Base-by-base conservation (phyloP, 2,329 filamentous ascomycete species). In the Colletotrichum caudatum region DNA sequence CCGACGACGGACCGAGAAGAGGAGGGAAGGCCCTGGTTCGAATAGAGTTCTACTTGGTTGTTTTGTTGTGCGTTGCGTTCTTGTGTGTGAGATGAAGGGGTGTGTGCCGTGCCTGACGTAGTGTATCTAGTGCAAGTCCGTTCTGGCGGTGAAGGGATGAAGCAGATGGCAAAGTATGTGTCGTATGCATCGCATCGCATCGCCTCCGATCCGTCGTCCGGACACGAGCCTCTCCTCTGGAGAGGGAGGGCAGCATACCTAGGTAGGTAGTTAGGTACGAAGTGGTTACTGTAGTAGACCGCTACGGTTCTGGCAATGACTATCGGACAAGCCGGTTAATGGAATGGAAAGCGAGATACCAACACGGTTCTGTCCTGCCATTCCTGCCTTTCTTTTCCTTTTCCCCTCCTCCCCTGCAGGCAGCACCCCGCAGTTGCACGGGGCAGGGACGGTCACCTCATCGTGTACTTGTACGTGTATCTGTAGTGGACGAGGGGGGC, bases 141-240 rank as follows among this genome's bases (percentile, higher is more conserved):
- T 16, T 63, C 60, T 63, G 60, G 60, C 60, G 60, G 60, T 63
- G 60, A 63, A 53, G 60, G 60, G 48, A 63, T 53, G 60, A 33
- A 46, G 60, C 60, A 48, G 46, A 26, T 20, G 9, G 14, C 29
- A 63, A 63, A 48, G 46, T 23, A n/a, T n/a, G 44, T 18, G 29
- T 29, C 29, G 29, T 29, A 29, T 29, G 29, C 29, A 29, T 29
- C 29, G 29, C 29, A 29, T 29, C 29, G 29, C 29, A 29, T 29
- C 29, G 29, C 35, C 33, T n/a, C 14, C 20, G 18, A 9, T 20
- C 59, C 23, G 11, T 39, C 59, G 59, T 50, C 44, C 29, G 41
- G 44, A 51, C 59, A 37, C 20, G 14, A n/a, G 29, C 23, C 14
- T 41, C 39, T 41, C 23, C 14, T 41, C 39, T 41, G 39, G 14